A percentile compares a stretch with the other conserved stretches of the same genome.
Evolutionary conservation across 2,329 filamentous ascomycete genomes (phyloP).

Genomic region (Penicillium sp.): DNA sequence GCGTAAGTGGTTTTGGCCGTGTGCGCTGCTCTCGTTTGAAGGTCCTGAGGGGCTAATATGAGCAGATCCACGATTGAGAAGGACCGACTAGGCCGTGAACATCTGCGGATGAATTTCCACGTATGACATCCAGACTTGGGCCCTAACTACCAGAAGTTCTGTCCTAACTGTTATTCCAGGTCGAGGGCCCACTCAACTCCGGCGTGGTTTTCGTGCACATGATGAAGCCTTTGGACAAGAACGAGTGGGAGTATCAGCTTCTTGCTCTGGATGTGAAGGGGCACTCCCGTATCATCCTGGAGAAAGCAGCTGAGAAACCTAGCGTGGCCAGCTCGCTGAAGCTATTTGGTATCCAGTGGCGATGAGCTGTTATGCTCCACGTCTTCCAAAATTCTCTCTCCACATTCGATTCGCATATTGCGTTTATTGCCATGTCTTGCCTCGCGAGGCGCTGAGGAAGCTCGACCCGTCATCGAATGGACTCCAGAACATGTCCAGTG

Average conservation of each 20-base stretch:
- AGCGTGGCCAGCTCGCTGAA: conserved; percentile 50
- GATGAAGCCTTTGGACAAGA: conserved; percentile 64
- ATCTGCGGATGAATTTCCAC: conserved; percentile 83
- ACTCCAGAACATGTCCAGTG: background rate
- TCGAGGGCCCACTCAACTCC: conserved; percentile 73
- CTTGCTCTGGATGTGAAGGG: conserved; percentile 79
- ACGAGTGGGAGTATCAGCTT: conserved; percentile 76
- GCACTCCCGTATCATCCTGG: conserved; percentile 49
- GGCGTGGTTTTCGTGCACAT: conserved; percentile 79
- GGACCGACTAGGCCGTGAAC: conserved; percentile 74
- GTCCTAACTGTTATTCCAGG: conserved; percentile 47
- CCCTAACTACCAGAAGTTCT: background rate
- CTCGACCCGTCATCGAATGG: background rate
- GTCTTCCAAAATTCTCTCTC: conserved; percentile 3
- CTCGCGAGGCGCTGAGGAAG: background rate
- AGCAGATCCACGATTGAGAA: conserved; percentile 65
- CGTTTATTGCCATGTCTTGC: background rate
- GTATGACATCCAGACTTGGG: conserved; percentile 48
- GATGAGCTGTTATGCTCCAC: conserved; percentile 23
- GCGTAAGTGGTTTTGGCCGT: conserved; percentile 39
- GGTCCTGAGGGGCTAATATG: background rate
- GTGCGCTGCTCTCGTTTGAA: too few species aligned
- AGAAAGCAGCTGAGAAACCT: conserved; percentile 45
- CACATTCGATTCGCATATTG: background rate
- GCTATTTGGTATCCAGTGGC: conserved; percentile 54